Percentiles rank a stretch among this genome's conserved stretches.
Conservation (phyloP, 2,329 filamentous ascomycete genomes). For the Penicillium sp. region DNA sequence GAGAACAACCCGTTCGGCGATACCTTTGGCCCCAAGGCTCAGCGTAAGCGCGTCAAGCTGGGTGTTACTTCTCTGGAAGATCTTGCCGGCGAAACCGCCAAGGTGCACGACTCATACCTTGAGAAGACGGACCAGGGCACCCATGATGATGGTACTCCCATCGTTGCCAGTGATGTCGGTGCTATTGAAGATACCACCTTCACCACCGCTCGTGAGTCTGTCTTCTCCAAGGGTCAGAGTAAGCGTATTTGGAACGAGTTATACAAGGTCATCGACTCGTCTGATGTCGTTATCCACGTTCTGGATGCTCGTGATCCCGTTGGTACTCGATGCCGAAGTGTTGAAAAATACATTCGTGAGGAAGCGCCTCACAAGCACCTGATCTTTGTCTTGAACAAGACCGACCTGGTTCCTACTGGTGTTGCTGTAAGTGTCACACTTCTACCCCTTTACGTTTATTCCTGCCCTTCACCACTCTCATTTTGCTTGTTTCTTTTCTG, state of each 20-base stretch:
- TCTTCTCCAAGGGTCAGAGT: constrained; percentile 93
- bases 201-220: constrained; percentile 75
- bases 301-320: constrained; percentile 87
- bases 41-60: constrained; percentile 90
- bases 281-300: constrained; percentile 94
- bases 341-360: constrained; percentile 91
- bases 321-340: constrained; percentile 85
- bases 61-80: constrained; percentile 81
- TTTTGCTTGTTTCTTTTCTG: constrained; percentile 11
- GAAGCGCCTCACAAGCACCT: constrained; percentile 97
- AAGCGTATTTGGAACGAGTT: constrained; percentile 98
- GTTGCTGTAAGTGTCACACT: constrained; percentile 80
- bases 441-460: constrained; percentile 12
- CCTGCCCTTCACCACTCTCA: constrained; percentile 10
- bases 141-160: constrained; percentile 73
- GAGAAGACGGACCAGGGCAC: constrained; percentile 80
- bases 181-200: constrained; percentile 47
- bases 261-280: constrained; percentile 93
- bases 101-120: constrained; percentile 80
- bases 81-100: constrained; percentile 77
- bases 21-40: constrained; percentile 91
- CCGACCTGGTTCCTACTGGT: constrained; percentile 87
- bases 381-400: constrained; percentile 88
- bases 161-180: constrained; percentile 59
- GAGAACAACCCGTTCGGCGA: constrained; percentile 85